Base-by-base conservation (phyloP, 345 rosid species). In the Eutrema heterophyllum region DNA sequence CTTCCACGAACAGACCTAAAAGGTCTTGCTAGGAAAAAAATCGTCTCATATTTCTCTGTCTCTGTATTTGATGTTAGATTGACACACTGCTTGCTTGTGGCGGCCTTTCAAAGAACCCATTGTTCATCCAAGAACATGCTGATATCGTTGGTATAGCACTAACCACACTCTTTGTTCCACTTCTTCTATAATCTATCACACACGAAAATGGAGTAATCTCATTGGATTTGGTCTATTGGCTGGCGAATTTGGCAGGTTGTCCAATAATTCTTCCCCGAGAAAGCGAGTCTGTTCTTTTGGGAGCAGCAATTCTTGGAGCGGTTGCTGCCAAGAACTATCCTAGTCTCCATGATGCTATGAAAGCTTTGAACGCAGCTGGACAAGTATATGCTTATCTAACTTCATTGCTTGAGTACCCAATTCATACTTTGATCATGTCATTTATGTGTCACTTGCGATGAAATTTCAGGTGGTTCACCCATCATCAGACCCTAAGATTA, bases 301-400 rank as follows among this genome's bases (percentile, higher is more conserved):
- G 97, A 80, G 96, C 93, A 76, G 92, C 99, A 15, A 94, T 92
- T 81, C 96, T 91, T 13, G 98, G 98, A 67, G 88, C 89, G 1
- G 97, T 91, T 60, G 96, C 96, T 66, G 83, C 89, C 64, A 94
- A 87, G 83, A 84, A 70, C 74, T 88, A 88, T 51, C 71, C 83
- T 36, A 83, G 86, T 79, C 84, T 92, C 48, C 80, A 35, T 50
- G 91, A 94, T 79, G 98, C 93, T 71, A 88, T 91, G 98, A 91
- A 82, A 83, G 89, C 89, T 26, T 81, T 89, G 46, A 89, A 85
- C 74, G 96, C 89, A 6, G 89, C 98, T 68, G 97, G 98, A 73
- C 90, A 86, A 88, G 98, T 89, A 81, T 40, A 61, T 27, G 0
- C 56, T 64, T 4, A 7, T 50, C 61, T 6, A 36, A 46, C 44